Evolutionary conservation across 192 early-diverging fungal genomes (phyloP), one percentile per base, ranked within the genome.

Genomic region (Phycomyces blakesleeanus): DNA sequence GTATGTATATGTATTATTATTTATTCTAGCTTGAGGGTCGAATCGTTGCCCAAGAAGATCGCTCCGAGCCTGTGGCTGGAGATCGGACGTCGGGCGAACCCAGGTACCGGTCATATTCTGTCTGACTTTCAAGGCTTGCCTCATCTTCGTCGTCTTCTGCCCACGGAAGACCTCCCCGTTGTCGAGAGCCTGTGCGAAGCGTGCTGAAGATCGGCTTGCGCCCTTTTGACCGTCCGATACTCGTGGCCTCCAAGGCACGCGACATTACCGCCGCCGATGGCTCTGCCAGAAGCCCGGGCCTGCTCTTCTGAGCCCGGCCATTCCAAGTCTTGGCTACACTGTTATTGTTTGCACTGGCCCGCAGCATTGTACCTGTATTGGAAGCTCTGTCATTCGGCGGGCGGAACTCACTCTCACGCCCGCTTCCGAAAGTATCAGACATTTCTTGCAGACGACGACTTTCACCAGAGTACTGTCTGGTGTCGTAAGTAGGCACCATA

Each of bases 401-500:
- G 29, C 29, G 2, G 7, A 34, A 34, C 2, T 34, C 29, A 34
- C 7, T 34, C 29, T 34, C 29, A 2, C 2, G 29, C 2, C 29
- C 29, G 7, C 29, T 34, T 34, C 3, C 29, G 7, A 34, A 34
- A 2, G 29, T 34, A 7, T 34, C 29, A 34, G 29, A 5, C 29
- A 34, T 34, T 34, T 34, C 29, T 7, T 34, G 29, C 29, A 34
- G 29, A 7, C 29, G 29, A 7, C 29, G 29, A 34, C 29, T 34
- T 34, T 34, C 29, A 7, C 29, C 29, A 34, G 29, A 34, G 29
- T 34, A 34, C n/a, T n/a, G n/a, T 34, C 2, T 34, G 29, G 29
- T 34, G 29, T 34, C 64, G 8, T 68, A 5, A 12, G 22, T 58
- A 20, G 59, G 66, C n/a, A 68, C 51, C 44, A 68, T 61, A 5